Evolutionary conservation across 805 yeast species (phyloP).

Genomic region (Kodamaea lidongshanica): DNA sequence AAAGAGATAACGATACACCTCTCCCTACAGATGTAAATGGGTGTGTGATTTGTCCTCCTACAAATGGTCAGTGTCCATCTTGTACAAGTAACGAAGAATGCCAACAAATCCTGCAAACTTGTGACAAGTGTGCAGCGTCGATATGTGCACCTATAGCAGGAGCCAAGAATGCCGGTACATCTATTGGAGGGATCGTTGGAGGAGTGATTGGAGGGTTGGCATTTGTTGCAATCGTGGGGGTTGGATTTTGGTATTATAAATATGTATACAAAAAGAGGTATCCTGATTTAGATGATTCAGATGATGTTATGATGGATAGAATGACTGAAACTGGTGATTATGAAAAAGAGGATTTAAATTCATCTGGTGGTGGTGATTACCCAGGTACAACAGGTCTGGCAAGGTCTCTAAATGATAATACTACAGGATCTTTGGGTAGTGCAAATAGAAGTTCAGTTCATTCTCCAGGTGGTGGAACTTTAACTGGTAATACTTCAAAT

Average conservation of each 20-base stretch:
- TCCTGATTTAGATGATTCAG: constrained; percentile 23
- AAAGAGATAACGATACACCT: constrained; percentile 5
- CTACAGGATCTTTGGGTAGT: no score
- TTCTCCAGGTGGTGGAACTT: no score
- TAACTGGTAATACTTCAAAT: no score
- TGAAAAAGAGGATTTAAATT: constrained; percentile 6
- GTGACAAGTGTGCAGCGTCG: constrained; percentile 50
- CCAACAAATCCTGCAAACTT: constrained; percentile 39
- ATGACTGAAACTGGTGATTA: constrained; percentile 7
- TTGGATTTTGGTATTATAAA: constrained; percentile 29
- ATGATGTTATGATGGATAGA: constrained; percentile 15
- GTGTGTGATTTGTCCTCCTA: constrained; percentile 39
- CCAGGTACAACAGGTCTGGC: no score
- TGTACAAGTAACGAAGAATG: constrained; percentile 53
- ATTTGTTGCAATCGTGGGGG: constrained; percentile 32
- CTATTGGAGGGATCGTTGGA: constrained; percentile 58
- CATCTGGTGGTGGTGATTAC: constrained; percentile 6
- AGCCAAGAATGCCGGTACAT: constrained; percentile 9
- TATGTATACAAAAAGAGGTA: constrained; percentile 29
- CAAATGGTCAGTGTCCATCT: constrained; percentile 44
- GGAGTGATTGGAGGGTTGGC: constrained; percentile 64
- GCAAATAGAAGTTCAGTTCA: no score
- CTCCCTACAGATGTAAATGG: constrained; percentile 25
- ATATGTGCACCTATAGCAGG: constrained; percentile 22
- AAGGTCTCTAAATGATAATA: no score